Evolutionary conservation across 306 rosid species (phyloP), one percentile per base, ranked within the genome.

Genomic region (Astragalus membranaceus): DNA sequence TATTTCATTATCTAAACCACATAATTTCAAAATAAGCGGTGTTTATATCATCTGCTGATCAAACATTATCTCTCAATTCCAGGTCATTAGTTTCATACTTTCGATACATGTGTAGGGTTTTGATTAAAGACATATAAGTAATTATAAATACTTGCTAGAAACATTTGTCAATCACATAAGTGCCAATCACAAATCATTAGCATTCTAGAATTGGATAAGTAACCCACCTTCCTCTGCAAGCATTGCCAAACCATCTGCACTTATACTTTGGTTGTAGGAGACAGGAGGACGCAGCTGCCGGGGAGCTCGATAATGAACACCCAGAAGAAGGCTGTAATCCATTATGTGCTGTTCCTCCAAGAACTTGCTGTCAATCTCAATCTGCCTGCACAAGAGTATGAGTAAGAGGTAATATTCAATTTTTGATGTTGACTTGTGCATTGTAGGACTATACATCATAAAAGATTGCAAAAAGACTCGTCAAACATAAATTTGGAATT

Each of bases 251-350:
- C 97, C 95, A 67, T 94, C 99, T 32, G 83, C 81, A 79, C 44
- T 78, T 42, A 36, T 73, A 63, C 81, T 81, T 51, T 69, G 88
- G 59, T 51, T 84, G 79, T 48, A 51, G 57, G 90, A 62, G 58
- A 36, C 10, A 36, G 55, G 74, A 67, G 92, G 78, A 71, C 69
- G 93, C 61, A 86, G 75, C 80, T 81, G 91, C 63, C 84, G 99
- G 8, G 99, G 99, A 71, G 99, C 99, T 33, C 99, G 92, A 78
- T 91, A 91, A 79, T 94, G 99, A 75, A 94, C 99, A 44, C 99
- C 99, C 41, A 94, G 85, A 68, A 94, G 88, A 62, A 94, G 96
- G 83, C 99, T 94, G 72, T 94, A 94, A 75, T 94, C 99, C 99
- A 94, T 94, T 58, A 94, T 94, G 79, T 80, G 84, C 80, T 94